These are phyloP conservation scores for Cyberlindnera subsufficiens DNA, from an alignment of 805 yeast genomes.

Conservation along the genomic window DNA sequence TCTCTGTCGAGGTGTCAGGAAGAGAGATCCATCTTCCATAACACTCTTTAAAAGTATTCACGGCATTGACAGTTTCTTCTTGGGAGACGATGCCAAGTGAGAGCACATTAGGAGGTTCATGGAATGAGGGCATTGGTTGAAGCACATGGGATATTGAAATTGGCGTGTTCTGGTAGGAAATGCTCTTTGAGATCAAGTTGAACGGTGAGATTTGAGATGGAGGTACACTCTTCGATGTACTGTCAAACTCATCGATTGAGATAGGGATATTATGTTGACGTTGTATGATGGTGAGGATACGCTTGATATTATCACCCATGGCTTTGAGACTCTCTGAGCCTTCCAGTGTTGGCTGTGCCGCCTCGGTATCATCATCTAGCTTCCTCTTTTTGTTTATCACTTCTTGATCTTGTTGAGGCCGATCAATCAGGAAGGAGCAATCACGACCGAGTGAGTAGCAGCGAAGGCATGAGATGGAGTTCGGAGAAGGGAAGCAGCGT, in stretches of 20 bases:
- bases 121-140: constrained; percentile 4
- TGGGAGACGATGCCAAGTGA: constrained; percentile 41
- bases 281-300: constrained; percentile 10
- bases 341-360: constrained; percentile 7
- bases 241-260: constrained; percentile 4
- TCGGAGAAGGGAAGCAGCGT: constrained; percentile 49
- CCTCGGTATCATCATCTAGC: constrained; percentile 8
- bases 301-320: constrained; percentile 10
- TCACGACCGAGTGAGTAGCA: constrained; percentile 46
- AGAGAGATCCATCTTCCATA: constrained; percentile 78
- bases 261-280: constrained; percentile 8
- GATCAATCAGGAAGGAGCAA: constrained; percentile 30
- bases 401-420: constrained; percentile 10
- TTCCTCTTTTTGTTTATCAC: constrained; percentile 8
- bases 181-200: constrained; percentile 18
- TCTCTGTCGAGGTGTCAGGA: constrained; percentile 45
- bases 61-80: constrained; percentile 41
- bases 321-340: constrained; percentile 7
- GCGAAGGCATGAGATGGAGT: constrained; percentile 45
- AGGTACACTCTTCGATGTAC: constrained; percentile 19
- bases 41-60: constrained; percentile 55
- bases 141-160: constrained; percentile 12
- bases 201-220: constrained; percentile 23
- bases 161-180: constrained; percentile 14
- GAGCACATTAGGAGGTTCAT: constrained; percentile 40